These are phyloP conservation scores for Parastagonospora nodorum DNA, from an alignment of 2,329 filamentous ascomycete genomes.

Conservation along the genomic window DNA sequence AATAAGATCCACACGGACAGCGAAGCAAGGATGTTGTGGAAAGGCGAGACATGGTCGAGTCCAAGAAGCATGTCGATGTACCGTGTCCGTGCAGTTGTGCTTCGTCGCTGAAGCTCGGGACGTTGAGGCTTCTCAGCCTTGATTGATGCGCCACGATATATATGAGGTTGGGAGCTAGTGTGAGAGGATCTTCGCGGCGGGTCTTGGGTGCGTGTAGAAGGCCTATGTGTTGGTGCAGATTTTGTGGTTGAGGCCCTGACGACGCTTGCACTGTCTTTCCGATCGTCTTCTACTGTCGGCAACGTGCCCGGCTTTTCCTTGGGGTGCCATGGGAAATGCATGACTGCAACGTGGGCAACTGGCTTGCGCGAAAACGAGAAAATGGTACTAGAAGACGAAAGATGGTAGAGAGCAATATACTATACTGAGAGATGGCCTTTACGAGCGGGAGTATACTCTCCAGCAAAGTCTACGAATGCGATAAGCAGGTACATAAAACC, in stretches of 20 bases:
- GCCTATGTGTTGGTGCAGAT: slow-evolving; percentile 17
- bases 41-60: slow-evolving; percentile 52
- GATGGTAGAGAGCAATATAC: too few species aligned
- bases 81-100: slow-evolving; percentile 34
- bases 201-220: slow-evolving; percentile 24
- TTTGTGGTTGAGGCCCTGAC: slow-evolving; percentile 1
- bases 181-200: slow-evolving; percentile 7
- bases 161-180: slow-evolving; percentile 1
- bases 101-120: slow-evolving; percentile 25
- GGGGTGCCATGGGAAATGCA: neutral
- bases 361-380: too few species aligned
- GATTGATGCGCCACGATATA: neutral
- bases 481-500: slow-evolving; percentile 22
- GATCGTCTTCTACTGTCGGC: slow-evolving; percentile 3
- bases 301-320: slow-evolving; percentile 1
- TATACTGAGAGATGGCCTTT: too few species aligned
- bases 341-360: too few species aligned
- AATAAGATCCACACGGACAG: slow-evolving; percentile 58
- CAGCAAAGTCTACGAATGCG: too few species aligned
- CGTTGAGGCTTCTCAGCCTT: slow-evolving; percentile 6
- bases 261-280: slow-evolving; percentile 7
- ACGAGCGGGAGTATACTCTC: too few species aligned
- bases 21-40: slow-evolving; percentile 55
- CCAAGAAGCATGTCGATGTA: slow-evolving; percentile 53
- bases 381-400: too few species aligned